Evolutionary conservation across 352 stramenopile genomes (phyloP), one percentile per base, ranked within the genome.

Genomic region (Plasmopara viticola): DNA sequence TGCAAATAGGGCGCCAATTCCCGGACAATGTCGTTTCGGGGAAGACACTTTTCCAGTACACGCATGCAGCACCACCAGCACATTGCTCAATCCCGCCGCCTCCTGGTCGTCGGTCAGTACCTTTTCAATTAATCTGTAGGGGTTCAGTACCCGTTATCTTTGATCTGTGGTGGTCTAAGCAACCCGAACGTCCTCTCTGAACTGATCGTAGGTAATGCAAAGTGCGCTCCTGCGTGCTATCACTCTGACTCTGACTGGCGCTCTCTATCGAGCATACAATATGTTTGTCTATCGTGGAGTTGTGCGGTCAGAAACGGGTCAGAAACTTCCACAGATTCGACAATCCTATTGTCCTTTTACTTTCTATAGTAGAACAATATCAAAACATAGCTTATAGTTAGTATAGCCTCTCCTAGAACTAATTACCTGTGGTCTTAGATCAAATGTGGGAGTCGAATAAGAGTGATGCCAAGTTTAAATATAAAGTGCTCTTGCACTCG

Each of bases 11-110:
- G 84, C 56, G 81, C 81, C 38, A 94, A 66, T 54, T 94, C 84
- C 33, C 81, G 77, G 51, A 94, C 84, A 33, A 94, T 94, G 58
- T 94, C 84, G 57, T 94, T 94, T 28, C 81, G 81, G 33, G 84
- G 84, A 43, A 94, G 62, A 54, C 81, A 92, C 52, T 87, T 87
- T 57, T 94, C 83, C 57, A 94, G 51, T 44, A 90, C 73, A 56
- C 81, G 84, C 78, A 94, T 94, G 53, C 84, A 94, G 62, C 84
- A 94, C 81, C 83, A 90, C 84, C 84, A 94, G 58, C 84, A 91
- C 68, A 90, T 55, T 10, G 37, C 12, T 29, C 15, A 8, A 18
- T n/a, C 13, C 4, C 7, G 25, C 33, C 18, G 47, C 15, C 4
- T 43, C 10, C 31, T 5, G 2, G 10, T 35, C 6, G 31, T 8